Conservation (phyloP, 108 stramenopile species). For the Conticribra guillardii region DNA sequence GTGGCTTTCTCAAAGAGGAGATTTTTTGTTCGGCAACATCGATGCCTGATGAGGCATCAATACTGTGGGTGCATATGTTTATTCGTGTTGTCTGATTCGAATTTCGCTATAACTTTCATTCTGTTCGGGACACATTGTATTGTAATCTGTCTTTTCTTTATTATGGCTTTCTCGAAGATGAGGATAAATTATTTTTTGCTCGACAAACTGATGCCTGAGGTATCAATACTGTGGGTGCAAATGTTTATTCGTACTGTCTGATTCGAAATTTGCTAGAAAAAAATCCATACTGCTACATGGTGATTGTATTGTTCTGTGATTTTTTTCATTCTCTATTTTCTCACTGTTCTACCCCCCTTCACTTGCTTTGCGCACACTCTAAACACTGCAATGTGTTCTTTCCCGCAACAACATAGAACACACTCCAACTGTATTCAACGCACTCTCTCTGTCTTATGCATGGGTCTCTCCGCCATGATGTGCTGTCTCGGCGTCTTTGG, state of each 20-base stretch:
- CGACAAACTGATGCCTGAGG: not conserved
- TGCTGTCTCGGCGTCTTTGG: constrained; percentile 76
- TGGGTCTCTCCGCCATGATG: constrained; percentile 83
- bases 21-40: not conserved
- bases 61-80: not conserved
- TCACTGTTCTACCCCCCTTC: no score
- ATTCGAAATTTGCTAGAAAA: constrained; percentile 19
- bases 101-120: no score
- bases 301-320: no score
- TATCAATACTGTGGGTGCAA: not conserved
- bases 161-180: no score
- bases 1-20: not conserved
- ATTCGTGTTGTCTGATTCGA: constrained; percentile 39
- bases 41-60: not conserved
- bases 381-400: no score
- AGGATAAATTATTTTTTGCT: not conserved
- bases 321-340: no score
- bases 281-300: no score
- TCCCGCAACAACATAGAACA: constrained; percentile 29
- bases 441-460: constrained; percentile 62
- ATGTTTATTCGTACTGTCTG: constrained; percentile 32
- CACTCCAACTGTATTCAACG: constrained; percentile 49
- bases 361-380: no score
- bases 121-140: no score
- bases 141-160: no score